Evolutionary conservation across 73 alveolate genomes (phyloP).

Genomic region (Paramecium sonneborni): DNA sequence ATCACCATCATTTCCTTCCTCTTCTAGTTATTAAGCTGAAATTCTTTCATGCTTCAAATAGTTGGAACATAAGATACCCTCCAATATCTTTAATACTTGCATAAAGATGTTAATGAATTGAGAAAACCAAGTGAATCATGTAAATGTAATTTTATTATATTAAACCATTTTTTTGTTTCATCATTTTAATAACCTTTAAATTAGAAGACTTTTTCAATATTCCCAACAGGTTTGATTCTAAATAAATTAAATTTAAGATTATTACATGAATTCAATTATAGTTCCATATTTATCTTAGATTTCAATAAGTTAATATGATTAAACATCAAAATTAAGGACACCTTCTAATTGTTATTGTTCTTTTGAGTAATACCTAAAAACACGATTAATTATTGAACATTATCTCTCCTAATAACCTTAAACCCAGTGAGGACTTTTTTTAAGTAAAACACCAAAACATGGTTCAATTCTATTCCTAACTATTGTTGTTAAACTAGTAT

Average conservation of each 20-base stretch:
- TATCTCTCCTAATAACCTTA: background rate
- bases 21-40: constrained; percentile 55
- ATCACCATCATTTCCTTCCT: constrained; percentile 81
- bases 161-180: background rate
- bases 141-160: background rate
- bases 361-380: background rate
- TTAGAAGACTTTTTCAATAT: background rate
- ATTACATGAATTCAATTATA: background rate
- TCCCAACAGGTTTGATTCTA: background rate
- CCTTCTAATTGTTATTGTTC: background rate
- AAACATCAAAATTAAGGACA: constrained; percentile 21
- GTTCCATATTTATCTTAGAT: background rate
- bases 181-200: background rate
- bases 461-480: background rate
- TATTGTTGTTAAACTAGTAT: background rate
- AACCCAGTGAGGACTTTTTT: constrained; percentile 36
- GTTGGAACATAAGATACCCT: background rate
- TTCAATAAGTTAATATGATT: background rate
- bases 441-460: background rate
- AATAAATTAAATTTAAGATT: background rate
- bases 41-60: constrained; percentile 29
- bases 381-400: background rate
- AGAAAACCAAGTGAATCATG: background rate
- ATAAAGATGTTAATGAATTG: background rate
- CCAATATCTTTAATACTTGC: background rate